phyloP scores from a whole-genome alignment of 2,329 filamentous ascomycete species.

The Pseudogymnoascus sp. region DNA sequence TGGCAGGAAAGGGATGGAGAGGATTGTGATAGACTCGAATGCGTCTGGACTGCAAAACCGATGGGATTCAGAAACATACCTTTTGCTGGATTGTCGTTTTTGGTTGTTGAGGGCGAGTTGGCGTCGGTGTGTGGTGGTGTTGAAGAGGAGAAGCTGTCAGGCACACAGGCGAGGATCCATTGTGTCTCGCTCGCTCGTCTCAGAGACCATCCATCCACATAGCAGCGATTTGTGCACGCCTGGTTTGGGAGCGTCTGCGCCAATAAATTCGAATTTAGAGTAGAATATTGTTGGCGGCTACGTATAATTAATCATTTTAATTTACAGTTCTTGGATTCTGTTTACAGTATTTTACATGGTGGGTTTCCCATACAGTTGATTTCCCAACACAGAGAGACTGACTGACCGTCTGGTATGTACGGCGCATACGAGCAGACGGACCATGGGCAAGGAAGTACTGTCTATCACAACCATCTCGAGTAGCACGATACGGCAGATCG shows the following conservation, averaged over 20 bases:
- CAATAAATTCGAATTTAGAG: background rate
- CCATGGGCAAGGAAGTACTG: background rate
- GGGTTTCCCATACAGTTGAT: background rate
- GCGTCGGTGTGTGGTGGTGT: constrained; percentile 4
- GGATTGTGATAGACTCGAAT: background rate
- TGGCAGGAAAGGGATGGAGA: constrained; percentile 13
- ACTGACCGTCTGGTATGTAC: background rate
- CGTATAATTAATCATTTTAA: background rate
- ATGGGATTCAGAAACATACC: constrained; percentile 7
- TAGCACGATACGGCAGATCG: background rate
- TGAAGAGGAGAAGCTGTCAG: constrained; percentile 9
- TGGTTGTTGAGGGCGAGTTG: constrained; percentile 9
- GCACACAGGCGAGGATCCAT: constrained; percentile 5
- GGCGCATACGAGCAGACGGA: background rate
- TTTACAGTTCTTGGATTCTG: background rate
- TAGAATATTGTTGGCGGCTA: background rate
- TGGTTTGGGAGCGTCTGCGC: constrained; percentile 3
- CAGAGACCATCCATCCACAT: constrained; percentile 3
- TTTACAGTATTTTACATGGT: background rate
- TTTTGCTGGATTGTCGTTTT: constrained; percentile 4
- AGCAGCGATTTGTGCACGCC: constrained; percentile 1
- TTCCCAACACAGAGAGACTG: background rate
- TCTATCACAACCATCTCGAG: background rate
- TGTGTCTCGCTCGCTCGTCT: constrained; percentile 1
- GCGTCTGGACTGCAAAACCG: background rate